A percentile compares a stretch with the other conserved stretches of the same genome.
Conservation (phyloP, 2,329 filamentous ascomycete species). For the Elsinoe arachidis region DNA sequence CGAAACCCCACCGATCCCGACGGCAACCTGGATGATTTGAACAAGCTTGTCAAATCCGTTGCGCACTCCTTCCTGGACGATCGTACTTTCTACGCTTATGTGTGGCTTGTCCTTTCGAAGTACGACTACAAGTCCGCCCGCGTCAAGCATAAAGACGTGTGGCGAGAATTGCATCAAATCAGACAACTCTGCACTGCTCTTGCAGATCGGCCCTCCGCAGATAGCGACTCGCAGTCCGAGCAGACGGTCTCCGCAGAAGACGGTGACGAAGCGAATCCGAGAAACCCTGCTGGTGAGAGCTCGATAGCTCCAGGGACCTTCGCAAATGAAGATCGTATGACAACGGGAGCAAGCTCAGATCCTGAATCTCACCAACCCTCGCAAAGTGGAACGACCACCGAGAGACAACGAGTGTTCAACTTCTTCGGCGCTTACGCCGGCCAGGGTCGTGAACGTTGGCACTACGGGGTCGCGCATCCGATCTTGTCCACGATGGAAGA, state of each 20-base stretch:
- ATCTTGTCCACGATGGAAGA: conserved; percentile 36
- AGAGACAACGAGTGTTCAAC: conserved; percentile 10
- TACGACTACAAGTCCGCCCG: not conserved
- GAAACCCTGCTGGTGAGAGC: too few relatives aligned
- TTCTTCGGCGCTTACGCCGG: conserved; percentile 37
- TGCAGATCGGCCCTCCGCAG: not conserved
- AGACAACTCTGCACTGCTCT: not conserved
- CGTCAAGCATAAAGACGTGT: not conserved
- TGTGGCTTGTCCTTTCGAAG: conserved; percentile 14
- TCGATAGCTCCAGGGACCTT: too few relatives aligned
- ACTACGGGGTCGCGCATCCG: conserved; percentile 33
- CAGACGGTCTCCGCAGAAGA: too few relatives aligned
- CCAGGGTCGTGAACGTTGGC: conserved; percentile 30
- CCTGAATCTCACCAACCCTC: not conserved
- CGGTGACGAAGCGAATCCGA: too few relatives aligned
- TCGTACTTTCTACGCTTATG: conserved; percentile 23
- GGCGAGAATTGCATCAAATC: not conserved
- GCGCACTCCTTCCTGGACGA: conserved; percentile 26
- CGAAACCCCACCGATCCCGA: conserved; percentile 38
- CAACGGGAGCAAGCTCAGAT: too few relatives aligned
- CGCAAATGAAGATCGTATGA: too few relatives aligned
- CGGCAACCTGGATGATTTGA: conserved; percentile 32
- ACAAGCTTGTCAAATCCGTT: conserved; percentile 32
- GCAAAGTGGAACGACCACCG: not conserved
- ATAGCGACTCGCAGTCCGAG: too few relatives aligned